Percentiles rank a stretch among this genome's conserved stretches.
phyloP scores from a whole-genome alignment of 73 alveolate genomes.

The Effrenium voratum region DNA sequence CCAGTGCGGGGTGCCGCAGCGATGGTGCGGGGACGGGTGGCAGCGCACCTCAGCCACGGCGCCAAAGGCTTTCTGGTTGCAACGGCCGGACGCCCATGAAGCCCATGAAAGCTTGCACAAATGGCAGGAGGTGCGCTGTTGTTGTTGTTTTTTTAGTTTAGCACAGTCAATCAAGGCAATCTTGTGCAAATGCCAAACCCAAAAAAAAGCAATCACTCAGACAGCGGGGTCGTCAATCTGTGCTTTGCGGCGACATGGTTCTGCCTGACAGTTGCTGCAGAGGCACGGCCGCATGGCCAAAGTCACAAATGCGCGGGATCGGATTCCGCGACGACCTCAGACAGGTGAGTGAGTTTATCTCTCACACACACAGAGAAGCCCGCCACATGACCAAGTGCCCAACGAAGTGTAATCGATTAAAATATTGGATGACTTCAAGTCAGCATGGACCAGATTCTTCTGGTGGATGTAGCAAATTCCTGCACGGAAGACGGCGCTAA shows the following conservation, averaged over 20 bases:
- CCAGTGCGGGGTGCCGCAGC: slow-evolving; percentile 94
- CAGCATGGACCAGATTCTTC: slow-evolving; percentile 86
- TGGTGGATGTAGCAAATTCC: slow-evolving; percentile 76
- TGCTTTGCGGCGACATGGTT: no score
- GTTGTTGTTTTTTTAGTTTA: no score
- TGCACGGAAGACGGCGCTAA: background rate
- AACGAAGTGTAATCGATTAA: slow-evolving; percentile 65
- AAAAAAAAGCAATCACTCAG: no score
- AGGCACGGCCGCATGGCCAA: slow-evolving; percentile 78
- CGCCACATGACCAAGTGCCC: background rate
- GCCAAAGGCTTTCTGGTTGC: no score
- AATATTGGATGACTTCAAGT: slow-evolving; percentile 85
- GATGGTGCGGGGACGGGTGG: slow-evolving; percentile 93
- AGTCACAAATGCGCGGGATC: slow-evolving; percentile 79
- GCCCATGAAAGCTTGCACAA: no score
- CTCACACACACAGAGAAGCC: background rate
- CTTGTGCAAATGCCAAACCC: no score
- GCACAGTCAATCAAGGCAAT: no score
- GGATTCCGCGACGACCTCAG: slow-evolving; percentile 78
- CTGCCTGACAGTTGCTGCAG: background rate
- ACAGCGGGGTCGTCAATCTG: no score
- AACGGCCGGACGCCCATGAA: no score
- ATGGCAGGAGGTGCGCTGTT: no score
- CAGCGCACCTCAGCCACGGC: no score
- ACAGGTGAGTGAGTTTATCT: background rate